Base-by-base conservation (phyloP, 257 asterid species). In the Petrea volubilis region DNA sequence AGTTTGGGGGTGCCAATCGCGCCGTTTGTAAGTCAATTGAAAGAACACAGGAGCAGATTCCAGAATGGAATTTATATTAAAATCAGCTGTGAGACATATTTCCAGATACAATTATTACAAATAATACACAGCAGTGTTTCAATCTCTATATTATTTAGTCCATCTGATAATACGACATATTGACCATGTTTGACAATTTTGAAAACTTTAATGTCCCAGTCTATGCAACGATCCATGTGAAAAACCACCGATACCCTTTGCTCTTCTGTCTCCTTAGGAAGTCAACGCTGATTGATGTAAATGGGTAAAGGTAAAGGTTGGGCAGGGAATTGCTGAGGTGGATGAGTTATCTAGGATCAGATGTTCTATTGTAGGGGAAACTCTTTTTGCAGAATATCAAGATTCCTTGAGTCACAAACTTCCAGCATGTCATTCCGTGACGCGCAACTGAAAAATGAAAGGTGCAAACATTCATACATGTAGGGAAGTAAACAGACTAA, bases 391-490 rank as follows among this genome's bases (percentile, higher is more conserved):
- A 95, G 94, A 72, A 81, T n/a, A 74, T 95, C 99, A 52, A 95
- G 90, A 78, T 92, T 95, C 76, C 98, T 87, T 0, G 93, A 78
- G 75, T 95, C 98, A 27, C 99, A 95, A 44, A 97, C 98, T 70
- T 88, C 93, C 66, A 95, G 67, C 98, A 95, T 90, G 76, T 92
- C 99, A 53, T 87, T 87, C 61, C 97, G 84, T 24, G 94, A 87
- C 2, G 99, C 97, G 46, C 93, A 90, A 85, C 99, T 95, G 95
- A 72, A 57, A 34, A 63, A 50, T 21, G 11, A 68, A 68, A 36
- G 8, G 53, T 43, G 43, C 17, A 8, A 27, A 47, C 56, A 36
- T 64, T 60, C 7, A 59, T 36, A 53, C 15, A n/a, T 7, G n/a
- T n/a, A 56, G 2, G 25, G 47, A 41, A 24, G 51, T 71, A 27